Conservation (phyloP, 2,329 filamentous ascomycete species). For the Coniochaeta prunicola region DNA sequence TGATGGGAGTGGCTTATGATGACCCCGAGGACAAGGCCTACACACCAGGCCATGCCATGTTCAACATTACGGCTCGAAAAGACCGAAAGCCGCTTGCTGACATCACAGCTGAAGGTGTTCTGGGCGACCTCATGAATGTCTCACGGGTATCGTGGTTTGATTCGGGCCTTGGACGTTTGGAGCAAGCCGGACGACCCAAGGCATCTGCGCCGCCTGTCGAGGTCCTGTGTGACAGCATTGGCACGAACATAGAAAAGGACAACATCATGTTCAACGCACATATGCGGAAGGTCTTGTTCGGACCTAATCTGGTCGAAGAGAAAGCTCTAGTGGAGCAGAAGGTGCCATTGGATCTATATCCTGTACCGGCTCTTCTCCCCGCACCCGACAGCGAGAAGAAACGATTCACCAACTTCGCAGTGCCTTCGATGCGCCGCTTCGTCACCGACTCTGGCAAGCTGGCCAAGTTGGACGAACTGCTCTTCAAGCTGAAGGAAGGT, state of each 20-base stretch:
- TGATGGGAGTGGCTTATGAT: slow-evolving; percentile 64
- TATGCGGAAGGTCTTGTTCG: slow-evolving; percentile 70
- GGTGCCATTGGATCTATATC: slow-evolving; percentile 57
- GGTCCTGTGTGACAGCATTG: slow-evolving; percentile 65
- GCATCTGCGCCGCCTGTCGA: slow-evolving; percentile 83
- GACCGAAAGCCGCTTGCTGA: slow-evolving; percentile 61
- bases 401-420: slow-evolving; percentile 82
- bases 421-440: slow-evolving; percentile 95
- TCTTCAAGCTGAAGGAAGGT: slow-evolving; percentile 84
- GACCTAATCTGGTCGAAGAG: slow-evolving; percentile 58
- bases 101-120: slow-evolving; percentile 62
- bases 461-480: slow-evolving; percentile 78
- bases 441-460: slow-evolving; percentile 97
- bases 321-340: slow-evolving; percentile 67
- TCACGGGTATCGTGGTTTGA: slow-evolving; percentile 57
- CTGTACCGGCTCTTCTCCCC: slow-evolving; percentile 61
- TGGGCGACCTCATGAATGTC: slow-evolving; percentile 74
- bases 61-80: slow-evolving; percentile 69
- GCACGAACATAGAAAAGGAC: slow-evolving; percentile 58
- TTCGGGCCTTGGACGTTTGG: slow-evolving; percentile 69
- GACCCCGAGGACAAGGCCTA: slow-evolving; percentile 54
- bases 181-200: slow-evolving; percentile 71
- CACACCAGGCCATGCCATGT: slow-evolving; percentile 67
- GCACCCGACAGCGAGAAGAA: slow-evolving; percentile 72
- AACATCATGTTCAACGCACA: slow-evolving; percentile 70